Evolutionary conservation across 192 early-diverging fungal species (phyloP).

Genomic region (Linnemannia hyalina): DNA sequence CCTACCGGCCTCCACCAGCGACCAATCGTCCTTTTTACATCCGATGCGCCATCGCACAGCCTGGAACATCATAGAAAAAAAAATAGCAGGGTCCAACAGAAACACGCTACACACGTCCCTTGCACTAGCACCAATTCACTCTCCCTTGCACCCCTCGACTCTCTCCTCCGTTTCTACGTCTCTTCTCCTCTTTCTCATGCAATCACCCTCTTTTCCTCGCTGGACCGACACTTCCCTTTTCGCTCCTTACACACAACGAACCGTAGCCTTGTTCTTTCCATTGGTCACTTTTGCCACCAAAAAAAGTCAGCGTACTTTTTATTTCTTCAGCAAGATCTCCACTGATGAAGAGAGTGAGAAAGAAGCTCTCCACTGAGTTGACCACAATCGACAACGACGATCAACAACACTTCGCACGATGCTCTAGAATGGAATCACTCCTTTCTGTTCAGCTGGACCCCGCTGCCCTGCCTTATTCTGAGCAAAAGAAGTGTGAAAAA

Average conservation of each 20-base stretch:
- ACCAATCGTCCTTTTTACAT: not conserved
- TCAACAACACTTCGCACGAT: not conserved
- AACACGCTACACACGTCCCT: slow-evolving; percentile 11
- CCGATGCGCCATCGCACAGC: not conserved
- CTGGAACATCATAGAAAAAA: slow-evolving; percentile 6
- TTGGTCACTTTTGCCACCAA: not conserved
- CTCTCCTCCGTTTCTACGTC: not conserved
- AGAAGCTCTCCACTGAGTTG: not conserved
- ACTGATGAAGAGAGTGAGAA: too few species aligned
- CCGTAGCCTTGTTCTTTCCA: not conserved
- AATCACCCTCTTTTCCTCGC: not conserved
- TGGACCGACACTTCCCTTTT: not conserved
- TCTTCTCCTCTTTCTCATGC: not conserved
- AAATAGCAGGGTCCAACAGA: slow-evolving; percentile 8
- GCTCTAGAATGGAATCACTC: not conserved
- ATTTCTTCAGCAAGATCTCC: not conserved
- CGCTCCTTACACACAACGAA: too few species aligned
- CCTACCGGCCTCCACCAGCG: not conserved
- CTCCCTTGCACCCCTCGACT: not conserved
- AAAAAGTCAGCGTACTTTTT: not conserved
- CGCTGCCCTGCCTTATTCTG: not conserved
- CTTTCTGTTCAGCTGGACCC: not conserved
- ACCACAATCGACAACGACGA: not conserved
- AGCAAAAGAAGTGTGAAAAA: not conserved
- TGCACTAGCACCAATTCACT: slow-evolving; percentile 13